These are phyloP conservation scores for Pyrus bretschneideri DNA, from an alignment of 306 rosid genomes.

Conservation along the genomic window DNA sequence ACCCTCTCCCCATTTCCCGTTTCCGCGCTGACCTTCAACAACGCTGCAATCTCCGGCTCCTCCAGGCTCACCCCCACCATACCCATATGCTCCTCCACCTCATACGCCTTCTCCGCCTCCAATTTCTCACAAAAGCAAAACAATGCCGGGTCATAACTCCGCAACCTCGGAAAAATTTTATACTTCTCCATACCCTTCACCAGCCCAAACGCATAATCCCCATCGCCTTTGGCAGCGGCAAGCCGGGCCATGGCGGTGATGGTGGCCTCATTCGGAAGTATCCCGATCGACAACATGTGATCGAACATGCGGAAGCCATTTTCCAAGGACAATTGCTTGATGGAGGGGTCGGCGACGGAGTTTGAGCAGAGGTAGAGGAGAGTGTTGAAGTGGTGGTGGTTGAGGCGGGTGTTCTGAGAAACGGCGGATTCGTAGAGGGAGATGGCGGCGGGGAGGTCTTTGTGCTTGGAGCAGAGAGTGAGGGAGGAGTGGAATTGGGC, in stretches of 20 bases:
- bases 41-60: constrained; percentile 63
- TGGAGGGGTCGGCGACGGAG: constrained; percentile 39
- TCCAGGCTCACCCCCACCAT: constrained; percentile 43
- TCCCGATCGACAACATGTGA: constrained; percentile 34
- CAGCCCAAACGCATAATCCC: constrained; percentile 48
- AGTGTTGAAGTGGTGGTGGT: constrained; percentile 62
- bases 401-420: constrained; percentile 33
- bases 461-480: constrained; percentile 56
- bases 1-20: constrained; percentile 52
- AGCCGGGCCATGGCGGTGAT: constrained; percentile 67
- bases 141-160: constrained; percentile 70
- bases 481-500: constrained; percentile 54
- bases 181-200: constrained; percentile 42
- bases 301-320: constrained; percentile 61
- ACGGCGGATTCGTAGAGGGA: constrained; percentile 46
- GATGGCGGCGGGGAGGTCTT: constrained; percentile 47
- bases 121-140: constrained; percentile 50
- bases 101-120: constrained; percentile 68
- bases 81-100: constrained; percentile 63
- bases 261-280: constrained; percentile 74
- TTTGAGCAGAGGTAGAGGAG: constrained; percentile 82
- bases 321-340: constrained; percentile 33
- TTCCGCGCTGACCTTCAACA: constrained; percentile 51
- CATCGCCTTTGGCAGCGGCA: constrained; percentile 63
- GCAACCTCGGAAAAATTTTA: constrained; percentile 44